Evolutionary conservation across 768 basidiomycete genomes (phyloP).

Genomic region (Lactarius akahatsu): DNA sequence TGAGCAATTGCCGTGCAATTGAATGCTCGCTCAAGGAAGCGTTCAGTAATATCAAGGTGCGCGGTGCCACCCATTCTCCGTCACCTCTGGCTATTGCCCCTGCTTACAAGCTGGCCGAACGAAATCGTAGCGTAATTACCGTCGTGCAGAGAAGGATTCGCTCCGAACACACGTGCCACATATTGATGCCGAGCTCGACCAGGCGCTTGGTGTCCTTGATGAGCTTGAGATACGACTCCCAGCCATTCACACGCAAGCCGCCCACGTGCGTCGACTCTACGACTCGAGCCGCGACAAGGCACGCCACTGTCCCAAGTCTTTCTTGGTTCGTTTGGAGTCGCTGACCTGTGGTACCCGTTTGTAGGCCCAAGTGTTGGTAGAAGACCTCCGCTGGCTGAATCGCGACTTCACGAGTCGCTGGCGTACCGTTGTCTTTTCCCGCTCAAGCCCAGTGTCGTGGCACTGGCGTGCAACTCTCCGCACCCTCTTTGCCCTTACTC

Average conservation of each 20-base stretch:
- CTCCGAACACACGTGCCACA: conserved; percentile 60
- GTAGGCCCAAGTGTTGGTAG: conserved; percentile 67
- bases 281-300: conserved; percentile 72
- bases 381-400: conserved; percentile 70
- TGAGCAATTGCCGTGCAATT: conserved; percentile 74
- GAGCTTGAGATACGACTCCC: conserved; percentile 62
- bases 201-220: conserved; percentile 54
- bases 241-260: conserved; percentile 57
- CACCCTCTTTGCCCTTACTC: conserved; percentile 38
- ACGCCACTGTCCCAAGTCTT: conserved; percentile 19
- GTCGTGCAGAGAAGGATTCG: conserved; percentile 56
- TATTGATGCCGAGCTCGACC: conserved; percentile 59
- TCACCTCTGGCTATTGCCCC: background rate
- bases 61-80: conserved; percentile 29
- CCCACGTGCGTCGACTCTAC: conserved; percentile 62
- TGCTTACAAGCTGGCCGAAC: conserved; percentile 2
- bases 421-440: conserved; percentile 72
- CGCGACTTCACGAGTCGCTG: conserved; percentile 76
- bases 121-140: conserved; percentile 50
- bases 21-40: conserved; percentile 69
- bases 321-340: conserved; percentile 1
- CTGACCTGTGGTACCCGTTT: background rate
- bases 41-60: conserved; percentile 56
- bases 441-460: conserved; percentile 68
- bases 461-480: conserved; percentile 69